Percentiles rank a stretch among this genome's conserved stretches.
Conservation (phyloP, 1,284 basidiomycete species). For the Stereum hirsutum region DNA sequence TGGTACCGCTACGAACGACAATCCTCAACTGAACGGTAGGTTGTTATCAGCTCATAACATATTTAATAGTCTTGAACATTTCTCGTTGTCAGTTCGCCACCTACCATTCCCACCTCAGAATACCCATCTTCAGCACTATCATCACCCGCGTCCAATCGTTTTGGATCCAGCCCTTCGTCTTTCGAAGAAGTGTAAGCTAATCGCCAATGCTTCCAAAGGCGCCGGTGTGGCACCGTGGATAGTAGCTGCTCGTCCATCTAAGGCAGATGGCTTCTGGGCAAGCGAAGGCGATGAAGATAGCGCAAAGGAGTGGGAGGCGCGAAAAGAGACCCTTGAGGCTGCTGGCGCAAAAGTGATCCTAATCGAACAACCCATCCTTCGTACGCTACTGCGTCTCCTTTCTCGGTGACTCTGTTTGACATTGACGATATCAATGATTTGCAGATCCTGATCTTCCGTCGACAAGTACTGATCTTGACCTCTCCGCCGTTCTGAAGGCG, state of each 20-base stretch:
- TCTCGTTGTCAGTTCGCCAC: slow-evolving; percentile 34
- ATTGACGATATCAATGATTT: background rate
- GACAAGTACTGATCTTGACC: slow-evolving; percentile 32
- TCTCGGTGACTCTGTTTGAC: background rate
- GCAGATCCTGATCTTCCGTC: slow-evolving; percentile 8
- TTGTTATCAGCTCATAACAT: slow-evolving; percentile 6
- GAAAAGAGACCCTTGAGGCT: slow-evolving; percentile 32
- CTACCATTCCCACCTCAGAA: slow-evolving; percentile 35
- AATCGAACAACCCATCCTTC: slow-evolving; percentile 10
- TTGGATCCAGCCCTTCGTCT: slow-evolving; percentile 74
- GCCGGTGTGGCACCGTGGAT: slow-evolving; percentile 72
- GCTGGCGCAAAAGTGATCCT: slow-evolving; percentile 15
- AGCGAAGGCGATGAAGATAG: slow-evolving; percentile 18
- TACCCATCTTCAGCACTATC: slow-evolving; percentile 26
- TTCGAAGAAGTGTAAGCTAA: slow-evolving; percentile 60
- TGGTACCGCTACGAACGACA: slow-evolving; percentile 84
- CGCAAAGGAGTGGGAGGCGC: slow-evolving; percentile 23
- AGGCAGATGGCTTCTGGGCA: slow-evolving; percentile 20
- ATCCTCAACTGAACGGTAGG: slow-evolving; percentile 89
- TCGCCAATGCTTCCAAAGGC: slow-evolving; percentile 54
- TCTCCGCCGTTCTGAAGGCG: slow-evolving; percentile 40
- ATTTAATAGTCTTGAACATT: slow-evolving; percentile 1
- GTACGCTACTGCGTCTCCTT: slow-evolving; percentile 7
- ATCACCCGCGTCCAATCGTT: slow-evolving; percentile 76
- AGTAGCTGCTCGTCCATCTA: slow-evolving; percentile 27